A percentile compares a stretch with the other conserved stretches of the same genome.
phyloP scores from a whole-genome alignment of 257 asterid species.

The Penstemon barbatus region DNA sequence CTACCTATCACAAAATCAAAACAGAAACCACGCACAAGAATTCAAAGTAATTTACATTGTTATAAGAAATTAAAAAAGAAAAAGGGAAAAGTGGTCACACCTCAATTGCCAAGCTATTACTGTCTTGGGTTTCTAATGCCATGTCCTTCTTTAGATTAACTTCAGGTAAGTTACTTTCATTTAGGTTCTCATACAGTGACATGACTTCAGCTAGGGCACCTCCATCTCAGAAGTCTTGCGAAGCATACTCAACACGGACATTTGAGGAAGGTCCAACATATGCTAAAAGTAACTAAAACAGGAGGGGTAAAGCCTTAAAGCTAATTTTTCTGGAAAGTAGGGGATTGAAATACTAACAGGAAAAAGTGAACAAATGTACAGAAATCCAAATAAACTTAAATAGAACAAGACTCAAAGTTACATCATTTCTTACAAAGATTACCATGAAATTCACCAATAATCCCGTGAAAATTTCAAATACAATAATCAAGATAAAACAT shows the following conservation, averaged over 20 bases:
- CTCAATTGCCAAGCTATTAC: slow-evolving; percentile 42
- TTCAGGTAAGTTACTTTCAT: slow-evolving; percentile 35
- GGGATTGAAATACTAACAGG: slow-evolving; percentile 7
- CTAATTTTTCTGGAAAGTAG: slow-evolving; percentile 27
- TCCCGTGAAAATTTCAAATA: too few relatives aligned
- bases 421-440: too few relatives aligned
- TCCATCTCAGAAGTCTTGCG: slow-evolving; percentile 53
- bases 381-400: too few relatives aligned
- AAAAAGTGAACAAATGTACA: neutral
- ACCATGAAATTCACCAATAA: too few relatives aligned
- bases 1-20: neutral
- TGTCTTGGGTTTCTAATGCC: slow-evolving; percentile 27
- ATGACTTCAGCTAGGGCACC: slow-evolving; percentile 70
- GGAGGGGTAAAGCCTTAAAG: slow-evolving; percentile 7
- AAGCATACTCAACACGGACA: slow-evolving; percentile 71
- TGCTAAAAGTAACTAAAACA: slow-evolving; percentile 70
- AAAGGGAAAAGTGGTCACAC: slow-evolving; percentile 28
- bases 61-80: neutral
- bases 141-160: slow-evolving; percentile 37
- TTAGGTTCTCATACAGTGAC: slow-evolving; percentile 61
- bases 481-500: too few relatives aligned
- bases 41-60: slow-evolving; percentile 1
- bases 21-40: neutral
- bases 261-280: slow-evolving; percentile 89
- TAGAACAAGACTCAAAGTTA: too few relatives aligned